phyloP scores from a whole-genome alignment of 1,284 basidiomycete genomes.

The Pyrrhoderma noxium region DNA sequence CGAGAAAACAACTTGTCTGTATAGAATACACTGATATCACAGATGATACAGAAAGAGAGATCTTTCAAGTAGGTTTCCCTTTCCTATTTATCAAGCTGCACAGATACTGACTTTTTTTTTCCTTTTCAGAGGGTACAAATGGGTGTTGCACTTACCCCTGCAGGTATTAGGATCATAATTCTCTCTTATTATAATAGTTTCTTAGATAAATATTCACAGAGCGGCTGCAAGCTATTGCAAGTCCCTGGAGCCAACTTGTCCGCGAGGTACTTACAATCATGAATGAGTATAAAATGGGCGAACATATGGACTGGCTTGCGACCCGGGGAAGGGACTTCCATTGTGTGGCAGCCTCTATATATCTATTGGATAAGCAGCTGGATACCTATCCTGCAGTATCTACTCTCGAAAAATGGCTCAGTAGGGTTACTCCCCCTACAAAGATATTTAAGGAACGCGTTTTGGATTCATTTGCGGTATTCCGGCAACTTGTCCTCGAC shows the following conservation, averaged over 20 bases:
- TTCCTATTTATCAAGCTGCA: neutral
- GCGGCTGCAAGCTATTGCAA: slow-evolving; percentile 63
- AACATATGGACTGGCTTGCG: slow-evolving; percentile 52
- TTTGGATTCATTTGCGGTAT: slow-evolving; percentile 40
- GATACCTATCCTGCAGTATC: slow-evolving; percentile 38
- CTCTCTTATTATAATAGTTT: slow-evolving; percentile 1
- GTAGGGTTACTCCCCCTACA: slow-evolving; percentile 35
- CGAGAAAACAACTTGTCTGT: slow-evolving; percentile 53
- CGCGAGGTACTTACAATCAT: slow-evolving; percentile 36
- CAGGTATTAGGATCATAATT: slow-evolving; percentile 36
- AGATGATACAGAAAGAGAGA: slow-evolving; percentile 57
- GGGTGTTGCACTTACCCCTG: slow-evolving; percentile 61
- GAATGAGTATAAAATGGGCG: slow-evolving; percentile 20
- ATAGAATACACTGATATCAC: slow-evolving; percentile 61
- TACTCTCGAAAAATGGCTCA: slow-evolving; percentile 55
- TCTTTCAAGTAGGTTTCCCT: slow-evolving; percentile 43
- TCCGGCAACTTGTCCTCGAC: slow-evolving; percentile 45
- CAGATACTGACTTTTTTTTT: neutral
- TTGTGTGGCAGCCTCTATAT: slow-evolving; percentile 56
- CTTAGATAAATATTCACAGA: slow-evolving; percentile 34
- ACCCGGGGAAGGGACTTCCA: slow-evolving; percentile 65
- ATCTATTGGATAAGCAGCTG: slow-evolving; percentile 45
- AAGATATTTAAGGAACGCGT: slow-evolving; percentile 43
- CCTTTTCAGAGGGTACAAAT: slow-evolving; percentile 49
- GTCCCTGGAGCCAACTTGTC: slow-evolving; percentile 53